A percentile compares a stretch with the other conserved stretches of the same genome.
phyloP scores from a whole-genome alignment of 2,329 filamentous ascomycete species.

The Sporothrix brunneoviolacea region DNA sequence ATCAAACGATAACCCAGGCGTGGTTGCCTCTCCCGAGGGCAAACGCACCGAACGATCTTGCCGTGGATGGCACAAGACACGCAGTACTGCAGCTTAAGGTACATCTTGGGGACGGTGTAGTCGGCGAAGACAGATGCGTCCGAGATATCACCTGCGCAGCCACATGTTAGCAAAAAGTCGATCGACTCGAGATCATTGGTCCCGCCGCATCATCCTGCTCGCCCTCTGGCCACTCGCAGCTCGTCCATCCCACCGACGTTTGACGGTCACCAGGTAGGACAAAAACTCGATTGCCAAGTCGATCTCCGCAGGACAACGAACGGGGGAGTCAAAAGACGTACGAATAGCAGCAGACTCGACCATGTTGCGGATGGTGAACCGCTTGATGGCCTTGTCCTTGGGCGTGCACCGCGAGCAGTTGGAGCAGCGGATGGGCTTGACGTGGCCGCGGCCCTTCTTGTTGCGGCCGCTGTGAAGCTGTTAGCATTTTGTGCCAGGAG shows the following conservation, averaged over 20 bases:
- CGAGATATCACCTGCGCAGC: conserved; percentile 99
- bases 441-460: conserved; percentile 99
- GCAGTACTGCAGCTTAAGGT: conserved; percentile 99
- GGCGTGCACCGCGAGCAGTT: conserved; percentile 79
- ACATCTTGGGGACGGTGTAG: conserved; percentile 99
- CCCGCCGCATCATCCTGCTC: no score
- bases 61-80: conserved; percentile 99
- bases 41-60: conserved; percentile 99
- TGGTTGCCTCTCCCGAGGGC: conserved; percentile 54
- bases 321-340: conserved; percentile 47
- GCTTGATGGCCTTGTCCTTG: conserved; percentile 99
- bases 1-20: conserved; percentile 20
- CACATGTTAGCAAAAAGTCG: neutral
- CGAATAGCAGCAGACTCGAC: conserved; percentile 99
- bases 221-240: no score
- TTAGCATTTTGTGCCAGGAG: conserved; percentile 17
- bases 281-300: neutral
- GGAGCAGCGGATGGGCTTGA: conserved; percentile 89
- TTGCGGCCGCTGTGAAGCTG: conserved; percentile 72
- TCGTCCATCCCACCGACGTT: no score
- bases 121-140: conserved; percentile 98
- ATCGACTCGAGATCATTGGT: no score
- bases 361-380: conserved; percentile 99
- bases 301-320: no score
- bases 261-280: no score